Conservation (phyloP, 371 early-diverging fungal genomes). For the Syncephalastrum sp. region DNA sequence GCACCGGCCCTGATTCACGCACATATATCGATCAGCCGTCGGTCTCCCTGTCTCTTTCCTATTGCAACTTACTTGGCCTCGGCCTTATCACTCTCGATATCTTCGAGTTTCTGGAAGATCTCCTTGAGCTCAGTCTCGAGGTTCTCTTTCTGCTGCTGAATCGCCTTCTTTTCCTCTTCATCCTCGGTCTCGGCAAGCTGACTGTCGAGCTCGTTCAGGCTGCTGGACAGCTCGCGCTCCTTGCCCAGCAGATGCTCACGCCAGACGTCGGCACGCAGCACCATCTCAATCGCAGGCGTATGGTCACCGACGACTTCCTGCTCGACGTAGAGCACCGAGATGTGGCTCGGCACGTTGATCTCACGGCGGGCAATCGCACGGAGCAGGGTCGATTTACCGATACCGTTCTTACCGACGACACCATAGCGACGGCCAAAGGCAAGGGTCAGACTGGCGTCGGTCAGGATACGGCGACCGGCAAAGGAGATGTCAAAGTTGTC, state of each 20-base stretch:
- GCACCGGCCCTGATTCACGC: slow-evolving; percentile 67
- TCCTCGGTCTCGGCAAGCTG: slow-evolving; percentile 32
- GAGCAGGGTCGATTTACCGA: slow-evolving; percentile 96
- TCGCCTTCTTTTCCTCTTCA: slow-evolving; percentile 56
- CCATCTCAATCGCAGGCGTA: slow-evolving; percentile 83
- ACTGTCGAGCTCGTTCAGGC: slow-evolving; percentile 41
- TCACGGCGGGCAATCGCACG: slow-evolving; percentile 91
- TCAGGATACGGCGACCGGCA: slow-evolving; percentile 92
- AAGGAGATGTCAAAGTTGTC: slow-evolving; percentile 96
- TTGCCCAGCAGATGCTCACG: slow-evolving; percentile 88
- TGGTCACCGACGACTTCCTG: slow-evolving; percentile 96
- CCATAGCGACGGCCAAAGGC: slow-evolving; percentile 92
- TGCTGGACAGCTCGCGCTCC: slow-evolving; percentile 64
- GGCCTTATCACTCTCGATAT: slow-evolving; percentile 96
- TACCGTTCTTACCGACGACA: slow-evolving; percentile 98
- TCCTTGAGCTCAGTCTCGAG: slow-evolving; percentile 72
- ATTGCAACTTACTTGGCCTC: slow-evolving; percentile 67
- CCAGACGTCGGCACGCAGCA: slow-evolving; percentile 93
- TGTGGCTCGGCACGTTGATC: slow-evolving; percentile 82
- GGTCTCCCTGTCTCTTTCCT: background rate
- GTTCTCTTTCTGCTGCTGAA: slow-evolving; percentile 67
- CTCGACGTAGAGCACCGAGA: slow-evolving; percentile 94
- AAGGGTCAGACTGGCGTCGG: slow-evolving; percentile 80
- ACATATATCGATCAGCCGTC: background rate
- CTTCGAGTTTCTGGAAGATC: slow-evolving; percentile 81